Conservation (phyloP, 805 yeast species). For the Candida coquimbonensis region DNA sequence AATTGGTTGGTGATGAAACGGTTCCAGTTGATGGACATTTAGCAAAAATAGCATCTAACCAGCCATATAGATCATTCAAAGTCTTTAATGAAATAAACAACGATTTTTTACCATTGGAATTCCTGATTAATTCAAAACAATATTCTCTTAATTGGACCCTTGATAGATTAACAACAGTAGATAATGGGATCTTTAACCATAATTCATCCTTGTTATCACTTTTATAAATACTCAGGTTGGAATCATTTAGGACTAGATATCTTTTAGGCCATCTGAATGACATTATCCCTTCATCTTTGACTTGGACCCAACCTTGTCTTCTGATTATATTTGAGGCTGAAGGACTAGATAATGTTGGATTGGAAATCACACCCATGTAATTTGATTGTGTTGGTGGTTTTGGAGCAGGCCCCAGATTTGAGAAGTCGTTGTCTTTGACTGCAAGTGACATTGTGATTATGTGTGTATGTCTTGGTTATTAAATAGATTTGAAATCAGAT, state of each 20-base stretch:
- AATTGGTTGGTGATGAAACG: slow-evolving; percentile 90
- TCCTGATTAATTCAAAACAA: slow-evolving; percentile 66
- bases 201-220: slow-evolving; percentile 47
- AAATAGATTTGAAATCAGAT: too few relatives aligned
- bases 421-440: slow-evolving; percentile 37
- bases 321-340: slow-evolving; percentile 16
- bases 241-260: slow-evolving; percentile 70
- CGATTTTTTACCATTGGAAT: slow-evolving; percentile 40
- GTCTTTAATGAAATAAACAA: slow-evolving; percentile 69
- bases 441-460: slow-evolving; percentile 26
- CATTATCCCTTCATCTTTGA: slow-evolving; percentile 87
- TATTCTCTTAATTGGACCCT: slow-evolving; percentile 67
- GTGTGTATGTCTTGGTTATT: background rate
- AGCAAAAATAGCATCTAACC: slow-evolving; percentile 85
- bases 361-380: slow-evolving; percentile 23
- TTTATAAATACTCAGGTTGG: slow-evolving; percentile 68
- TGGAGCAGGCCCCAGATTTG: slow-evolving; percentile 52
- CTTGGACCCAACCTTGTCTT: slow-evolving; percentile 79
- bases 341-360: slow-evolving; percentile 13
- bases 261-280: slow-evolving; percentile 91
- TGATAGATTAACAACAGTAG: slow-evolving; percentile 55
- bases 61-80: slow-evolving; percentile 73
- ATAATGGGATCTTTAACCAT: slow-evolving; percentile 45
- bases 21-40: slow-evolving; percentile 57
- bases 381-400: slow-evolving; percentile 29